A percentile compares a stretch with the other conserved stretches of the same genome.
phyloP scores from a whole-genome alignment of 2,329 filamentous ascomycete species.

The Colletotrichum orbiculare region DNA sequence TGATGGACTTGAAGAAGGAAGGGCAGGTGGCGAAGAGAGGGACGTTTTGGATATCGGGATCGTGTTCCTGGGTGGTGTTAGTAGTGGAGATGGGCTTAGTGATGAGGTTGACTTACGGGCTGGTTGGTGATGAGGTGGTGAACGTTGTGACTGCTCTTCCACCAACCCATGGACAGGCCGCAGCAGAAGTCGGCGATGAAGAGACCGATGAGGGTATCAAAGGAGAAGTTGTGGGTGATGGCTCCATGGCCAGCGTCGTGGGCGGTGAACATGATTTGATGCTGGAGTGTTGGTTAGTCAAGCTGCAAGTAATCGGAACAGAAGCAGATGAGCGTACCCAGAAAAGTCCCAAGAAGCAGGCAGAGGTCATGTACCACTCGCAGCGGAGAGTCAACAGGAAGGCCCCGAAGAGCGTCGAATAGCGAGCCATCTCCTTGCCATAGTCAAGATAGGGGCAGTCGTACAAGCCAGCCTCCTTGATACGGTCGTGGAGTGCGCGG shows the following conservation, averaged over 20 bases:
- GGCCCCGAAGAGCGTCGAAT: conserved; percentile 58
- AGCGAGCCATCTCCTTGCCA: conserved; percentile 67
- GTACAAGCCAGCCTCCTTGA: conserved; percentile 68
- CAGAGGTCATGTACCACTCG: conserved; percentile 68
- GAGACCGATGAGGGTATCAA: conserved; percentile 70
- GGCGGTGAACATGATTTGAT: conserved; percentile 76
- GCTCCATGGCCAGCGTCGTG: conserved; percentile 74
- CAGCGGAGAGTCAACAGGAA: conserved; percentile 59
- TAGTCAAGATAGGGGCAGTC: conserved; percentile 69
- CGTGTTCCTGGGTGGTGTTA: conserved; percentile 56
- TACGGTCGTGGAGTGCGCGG: conserved; percentile 62
- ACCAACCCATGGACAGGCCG: conserved; percentile 75
- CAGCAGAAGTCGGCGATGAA: conserved; percentile 75
- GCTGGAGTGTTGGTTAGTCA: conserved; percentile 50
- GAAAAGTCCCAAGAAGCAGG: conserved; percentile 69
- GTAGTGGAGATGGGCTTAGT: background rate
- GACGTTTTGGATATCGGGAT: conserved; percentile 73
- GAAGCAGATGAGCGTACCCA: conserved; percentile 56
- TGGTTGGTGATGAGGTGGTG: conserved; percentile 75
- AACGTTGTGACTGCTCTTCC: conserved; percentile 76
- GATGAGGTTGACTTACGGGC: conserved; percentile 51
- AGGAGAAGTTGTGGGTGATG: conserved; percentile 68
- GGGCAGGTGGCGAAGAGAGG: conserved; percentile 76
- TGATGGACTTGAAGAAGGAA: conserved; percentile 72
- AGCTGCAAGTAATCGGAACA: background rate